These are phyloP conservation scores for Didymella glomerata DNA, from an alignment of 2,329 filamentous ascomycete species.

Conservation along the genomic window DNA sequence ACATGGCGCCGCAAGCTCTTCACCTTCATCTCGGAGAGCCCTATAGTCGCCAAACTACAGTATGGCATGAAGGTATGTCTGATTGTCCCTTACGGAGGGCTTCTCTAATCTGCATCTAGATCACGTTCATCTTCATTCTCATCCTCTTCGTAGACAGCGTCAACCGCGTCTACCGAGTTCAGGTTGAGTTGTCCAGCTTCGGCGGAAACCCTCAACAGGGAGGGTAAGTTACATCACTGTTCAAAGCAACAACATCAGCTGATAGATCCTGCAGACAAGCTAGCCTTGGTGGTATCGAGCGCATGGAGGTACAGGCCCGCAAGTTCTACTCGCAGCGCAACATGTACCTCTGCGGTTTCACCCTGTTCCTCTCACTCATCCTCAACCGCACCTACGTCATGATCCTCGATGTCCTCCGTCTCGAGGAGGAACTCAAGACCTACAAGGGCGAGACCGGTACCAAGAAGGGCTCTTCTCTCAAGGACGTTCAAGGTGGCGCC, in stretches of 20 bases:
- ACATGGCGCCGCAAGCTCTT: constrained; percentile 85
- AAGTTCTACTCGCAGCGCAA: constrained; percentile 99
- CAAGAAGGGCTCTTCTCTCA: constrained; percentile 74
- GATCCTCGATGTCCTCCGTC: constrained; percentile 89
- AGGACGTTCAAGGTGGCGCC: constrained; percentile 71
- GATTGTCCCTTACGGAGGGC: not conserved
- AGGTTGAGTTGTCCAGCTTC: constrained; percentile 81
- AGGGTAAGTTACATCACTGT: constrained; percentile 56
- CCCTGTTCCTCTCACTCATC: constrained; percentile 96
- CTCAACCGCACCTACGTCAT: constrained; percentile 98
- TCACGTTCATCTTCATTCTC: constrained; percentile 98
- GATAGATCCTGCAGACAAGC: constrained; percentile 60
- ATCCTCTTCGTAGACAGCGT: constrained; percentile 98
- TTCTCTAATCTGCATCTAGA: constrained; percentile 58
- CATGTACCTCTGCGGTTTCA: constrained; percentile 99
- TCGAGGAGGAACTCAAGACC: constrained; percentile 89
- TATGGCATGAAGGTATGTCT: constrained; percentile 84
- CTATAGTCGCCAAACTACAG: constrained; percentile 86
- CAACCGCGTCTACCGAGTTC: constrained; percentile 94
- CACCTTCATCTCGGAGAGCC: constrained; percentile 93
- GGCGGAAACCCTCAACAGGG: constrained; percentile 66
- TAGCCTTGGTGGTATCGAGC: constrained; percentile 84
- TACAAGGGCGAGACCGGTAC: constrained; percentile 72
- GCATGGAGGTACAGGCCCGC: constrained; percentile 97
- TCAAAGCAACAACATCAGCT: constrained; percentile 18